Base-by-base conservation (phyloP, 1,284 basidiomycete species). In the Fomitopsis palustris region DNA sequence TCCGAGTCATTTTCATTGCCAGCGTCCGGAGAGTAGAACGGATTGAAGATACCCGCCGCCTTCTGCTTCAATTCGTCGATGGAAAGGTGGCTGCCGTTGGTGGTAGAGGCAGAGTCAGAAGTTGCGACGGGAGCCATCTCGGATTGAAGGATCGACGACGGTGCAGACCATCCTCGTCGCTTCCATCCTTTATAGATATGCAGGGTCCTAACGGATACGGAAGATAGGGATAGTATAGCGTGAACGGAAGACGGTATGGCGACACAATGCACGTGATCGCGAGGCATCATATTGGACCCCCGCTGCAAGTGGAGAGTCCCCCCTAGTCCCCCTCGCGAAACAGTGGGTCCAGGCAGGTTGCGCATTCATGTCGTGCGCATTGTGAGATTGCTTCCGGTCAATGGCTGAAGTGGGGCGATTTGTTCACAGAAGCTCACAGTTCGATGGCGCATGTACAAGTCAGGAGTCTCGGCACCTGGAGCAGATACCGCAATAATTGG, bases 11-110 rank as follows among this genome's bases (percentile, higher is more conserved):
- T 78, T 49, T 83, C 78, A 55, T 83, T 80, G 2, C 72, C 79
- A 19, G 75, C 74, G 27, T 78, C 75, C 51, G 87, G 87, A 2
- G 85, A 87, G 65, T 88, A 87, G 72, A 89, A 88, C 0, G 86
- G 83, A 66, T 88, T 88, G 73, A 84, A 76, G 42, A 79, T 63
- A 57, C 67, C 66, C 33, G 65, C 61, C 53, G 60, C 59, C 39
- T 62, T 37, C 8, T 16, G 61, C 59, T 67, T 67, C 19, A 62
- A 56, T 23, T 56, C 55, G 47, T 56, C 55, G 53, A 61, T 59
- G 53, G 60, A 25, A 42, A 8, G n/a, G 31, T 35, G 49, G 31
- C 8, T 19, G 33, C 49, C 49, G 27, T 35, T 52, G 19, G 49
- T 51, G 49, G 60, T 58, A 39, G 55, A 33, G 23, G 60, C 43